Evolutionary conservation across 371 early-diverging fungal genomes (phyloP).

Genomic region (Sporodiniella umbellata): DNA sequence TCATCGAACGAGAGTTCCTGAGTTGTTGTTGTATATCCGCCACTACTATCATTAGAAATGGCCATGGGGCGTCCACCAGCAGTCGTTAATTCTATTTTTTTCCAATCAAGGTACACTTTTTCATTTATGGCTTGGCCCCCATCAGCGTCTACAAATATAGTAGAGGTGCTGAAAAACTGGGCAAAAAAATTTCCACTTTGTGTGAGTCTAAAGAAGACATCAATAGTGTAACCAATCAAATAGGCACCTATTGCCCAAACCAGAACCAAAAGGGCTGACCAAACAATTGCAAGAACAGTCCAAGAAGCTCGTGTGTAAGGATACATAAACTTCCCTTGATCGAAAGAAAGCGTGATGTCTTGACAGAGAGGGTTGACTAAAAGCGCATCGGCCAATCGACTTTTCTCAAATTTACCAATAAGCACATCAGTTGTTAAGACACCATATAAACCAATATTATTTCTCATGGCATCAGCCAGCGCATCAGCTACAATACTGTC

Average conservation of each 20-base stretch:
- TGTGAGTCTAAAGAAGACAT: slow-evolving; percentile 6
- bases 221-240: slow-evolving; percentile 13
- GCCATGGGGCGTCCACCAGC: not conserved
- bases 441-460: slow-evolving; percentile 7
- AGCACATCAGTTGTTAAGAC: slow-evolving; percentile 4
- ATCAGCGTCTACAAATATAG: slow-evolving; percentile 3
- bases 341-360: not conserved
- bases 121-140: not conserved
- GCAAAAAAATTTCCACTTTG: slow-evolving; percentile 4
- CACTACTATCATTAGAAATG: not conserved
- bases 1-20: not conserved
- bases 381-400: slow-evolving; percentile 3
- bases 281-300: slow-evolving; percentile 5
- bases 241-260: slow-evolving; percentile 14
- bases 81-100: not conserved
- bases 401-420: not conserved
- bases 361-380: slow-evolving; percentile 10
- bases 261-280: slow-evolving; percentile 1
- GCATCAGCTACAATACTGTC: slow-evolving; percentile 12
- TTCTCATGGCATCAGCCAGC: slow-evolving; percentile 3
- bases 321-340: not conserved
- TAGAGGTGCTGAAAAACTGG: slow-evolving; percentile 11
- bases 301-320: slow-evolving; percentile 13
- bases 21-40: too few relatives aligned
- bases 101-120: slow-evolving; percentile 1